Evolutionary conservation across 768 basidiomycete species (phyloP), one percentile per base, ranked within the genome.

Genomic region (Rubroboletus pulcherrimus): DNA sequence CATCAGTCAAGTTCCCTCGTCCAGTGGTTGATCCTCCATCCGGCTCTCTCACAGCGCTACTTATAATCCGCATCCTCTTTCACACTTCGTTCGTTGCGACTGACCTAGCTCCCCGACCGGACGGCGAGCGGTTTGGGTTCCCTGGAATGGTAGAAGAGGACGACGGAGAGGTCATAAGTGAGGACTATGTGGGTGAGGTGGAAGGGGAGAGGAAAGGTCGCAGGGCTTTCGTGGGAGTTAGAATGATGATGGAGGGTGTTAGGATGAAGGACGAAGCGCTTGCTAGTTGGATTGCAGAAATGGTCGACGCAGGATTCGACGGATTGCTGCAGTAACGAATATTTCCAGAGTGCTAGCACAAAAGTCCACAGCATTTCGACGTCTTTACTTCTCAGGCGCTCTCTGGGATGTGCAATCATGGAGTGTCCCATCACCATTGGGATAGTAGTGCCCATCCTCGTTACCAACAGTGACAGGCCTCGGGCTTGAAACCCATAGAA

Each of bases 81-180:
- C 80, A 90, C 43, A 81, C 84, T 5, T 83, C 93, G 1, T 91
- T 92, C 63, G 85, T 86, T 19, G 82, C 87, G 7, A 53, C 56
- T 14, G 89, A 90, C 59, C 68, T 75, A 2, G 80, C 80, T 5
- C 89, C 89, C 33, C 79, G 89, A 29, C 85, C 78, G 3, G 87
- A 91, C 65, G 87, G 81, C 21, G 91, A 95, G 55, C 89, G 91
- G 59, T 96, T 94, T 70, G 93, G 93, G 0, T 91, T 96, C 69
- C 94, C 94, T 6, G 92, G 88, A 0, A 51, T 91, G 21, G 75
- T 91, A 37, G 88, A 91, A 57, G 90, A 89, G 21, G 78, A 81
- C n/a, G 87, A 84, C n/a, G 90, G 87, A 17, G 78, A 80, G 52
- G 81, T 83, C n/a, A 54, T 66, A 19, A 53, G 42, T 11, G 69